Evolutionary conservation across 2,329 filamentous ascomycete genomes (phyloP).

Genomic region (Talaromyces sp.): DNA sequence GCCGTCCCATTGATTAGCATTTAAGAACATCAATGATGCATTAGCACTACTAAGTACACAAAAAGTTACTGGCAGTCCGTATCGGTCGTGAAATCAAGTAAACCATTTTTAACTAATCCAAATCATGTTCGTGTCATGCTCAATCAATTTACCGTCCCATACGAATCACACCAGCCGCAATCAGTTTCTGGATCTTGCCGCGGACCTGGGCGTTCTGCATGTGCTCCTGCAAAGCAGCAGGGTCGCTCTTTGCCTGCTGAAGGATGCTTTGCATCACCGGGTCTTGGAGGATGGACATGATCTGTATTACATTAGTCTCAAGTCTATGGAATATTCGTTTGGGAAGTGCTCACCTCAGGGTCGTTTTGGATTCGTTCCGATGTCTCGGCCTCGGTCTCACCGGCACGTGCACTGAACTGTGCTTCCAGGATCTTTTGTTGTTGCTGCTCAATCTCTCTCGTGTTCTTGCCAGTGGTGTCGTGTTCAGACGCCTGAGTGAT

Average conservation of each 20-base stretch:
- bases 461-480: conserved; percentile 74
- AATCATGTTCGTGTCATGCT: neutral
- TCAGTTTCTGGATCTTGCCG: conserved; percentile 88
- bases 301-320: conserved; percentile 40
- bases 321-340: too few relatives aligned
- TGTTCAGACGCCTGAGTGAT: conserved; percentile 75
- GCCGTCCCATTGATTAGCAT: too few relatives aligned
- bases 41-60: neutral
- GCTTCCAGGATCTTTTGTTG: conserved; percentile 86
- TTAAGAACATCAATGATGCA: too few relatives aligned
- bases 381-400: conserved; percentile 94
- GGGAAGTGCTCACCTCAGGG: conserved; percentile 66
- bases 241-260: conserved; percentile 92
- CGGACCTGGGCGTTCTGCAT: conserved; percentile 87
- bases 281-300: conserved; percentile 87
- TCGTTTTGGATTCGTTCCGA: conserved; percentile 84
- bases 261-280: conserved; percentile 97
- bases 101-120: neutral
- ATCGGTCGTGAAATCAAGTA: neutral
- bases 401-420: conserved; percentile 86
- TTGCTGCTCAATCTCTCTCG: conserved; percentile 87
- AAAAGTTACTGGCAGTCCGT: neutral
- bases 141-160: conserved; percentile 50
- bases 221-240: conserved; percentile 88
- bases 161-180: conserved; percentile 86